A percentile compares a stretch with the other conserved stretches of the same genome.
Evolutionary conservation across 495 filamentous ascomycete species (phyloP).

Genomic region (Hypoxylon intermedium): DNA sequence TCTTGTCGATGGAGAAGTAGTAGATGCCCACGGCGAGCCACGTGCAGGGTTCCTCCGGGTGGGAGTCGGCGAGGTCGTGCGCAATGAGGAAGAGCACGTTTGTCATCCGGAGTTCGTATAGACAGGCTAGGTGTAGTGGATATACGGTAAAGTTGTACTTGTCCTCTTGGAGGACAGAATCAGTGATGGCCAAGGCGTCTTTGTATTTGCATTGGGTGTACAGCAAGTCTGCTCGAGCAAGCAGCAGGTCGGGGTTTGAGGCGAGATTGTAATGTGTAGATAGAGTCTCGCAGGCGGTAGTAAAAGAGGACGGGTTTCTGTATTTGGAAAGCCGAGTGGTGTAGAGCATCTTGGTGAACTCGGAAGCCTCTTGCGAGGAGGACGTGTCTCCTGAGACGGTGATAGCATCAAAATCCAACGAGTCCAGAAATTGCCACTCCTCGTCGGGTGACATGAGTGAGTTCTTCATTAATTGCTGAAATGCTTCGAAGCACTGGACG

Average conservation of each 20-base stretch:
- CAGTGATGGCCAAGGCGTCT: constrained; percentile 83
- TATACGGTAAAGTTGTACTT: constrained; percentile 89
- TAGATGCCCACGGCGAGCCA: constrained; percentile 96
- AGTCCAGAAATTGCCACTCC: constrained; percentile 91
- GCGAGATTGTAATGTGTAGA: constrained; percentile 91
- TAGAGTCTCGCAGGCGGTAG: constrained; percentile 85
- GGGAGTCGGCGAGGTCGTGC: constrained; percentile 92
- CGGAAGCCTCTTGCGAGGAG: constrained; percentile 78
- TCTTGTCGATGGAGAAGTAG: constrained; percentile 86
- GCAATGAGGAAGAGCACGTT: constrained; percentile 90
- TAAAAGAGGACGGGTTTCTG: constrained; percentile 82
- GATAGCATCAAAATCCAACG: constrained; percentile 87
- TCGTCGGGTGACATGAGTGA: constrained; percentile 96
- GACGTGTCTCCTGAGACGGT: constrained; percentile 63
- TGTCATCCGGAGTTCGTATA: constrained; percentile 84
- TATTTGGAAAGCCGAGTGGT: constrained; percentile 97
- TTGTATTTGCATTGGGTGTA: constrained; percentile 95
- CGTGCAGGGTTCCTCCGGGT: constrained; percentile 86
- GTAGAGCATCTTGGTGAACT: constrained; percentile 97
- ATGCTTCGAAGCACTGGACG: constrained; percentile 97
- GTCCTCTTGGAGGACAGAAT: constrained; percentile 77
- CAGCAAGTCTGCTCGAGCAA: constrained; percentile 88
- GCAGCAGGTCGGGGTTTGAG: constrained; percentile 86
- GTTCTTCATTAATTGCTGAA: constrained; percentile 97
- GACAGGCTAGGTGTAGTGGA: constrained; percentile 88